These are phyloP conservation scores for Paecilomyces dactylethromorphus DNA, from an alignment of 2,329 filamentous ascomycete genomes.

Conservation along the genomic window DNA sequence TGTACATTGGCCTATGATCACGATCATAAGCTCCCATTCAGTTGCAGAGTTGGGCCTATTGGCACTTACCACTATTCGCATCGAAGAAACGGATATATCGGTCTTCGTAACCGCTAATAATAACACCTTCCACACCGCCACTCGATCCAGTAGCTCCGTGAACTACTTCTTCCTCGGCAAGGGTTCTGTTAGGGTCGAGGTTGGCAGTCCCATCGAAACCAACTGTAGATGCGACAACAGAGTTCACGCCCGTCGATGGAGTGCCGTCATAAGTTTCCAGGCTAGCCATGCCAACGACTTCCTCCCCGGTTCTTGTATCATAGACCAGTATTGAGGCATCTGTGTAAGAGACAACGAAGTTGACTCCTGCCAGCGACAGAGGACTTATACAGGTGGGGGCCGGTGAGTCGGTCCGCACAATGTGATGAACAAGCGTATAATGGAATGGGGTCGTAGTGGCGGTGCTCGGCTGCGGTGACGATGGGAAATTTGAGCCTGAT, in stretches of 20 bases:
- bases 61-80: conserved; percentile 85
- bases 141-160: conserved; percentile 78
- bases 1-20: conserved; percentile 78
- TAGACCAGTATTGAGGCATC: conserved; percentile 89
- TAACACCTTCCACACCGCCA: conserved; percentile 80
- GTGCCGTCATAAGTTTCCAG: conserved; percentile 90
- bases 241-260: conserved; percentile 75
- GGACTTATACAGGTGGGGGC: conserved; percentile 92
- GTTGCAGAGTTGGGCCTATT: background rate
- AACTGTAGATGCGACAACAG: conserved; percentile 78
- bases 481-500: conserved; percentile 86
- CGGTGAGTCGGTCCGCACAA: conserved; percentile 60
- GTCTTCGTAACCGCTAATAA: conserved; percentile 96
- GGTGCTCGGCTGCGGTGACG: conserved; percentile 79
- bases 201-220: conserved; percentile 63
- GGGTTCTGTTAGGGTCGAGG: conserved; percentile 55
- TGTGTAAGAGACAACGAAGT: conserved; percentile 87
- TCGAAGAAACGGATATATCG: conserved; percentile 95
- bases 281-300: conserved; percentile 87
- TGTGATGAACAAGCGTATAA: conserved; percentile 81
- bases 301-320: conserved; percentile 85
- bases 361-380: conserved; percentile 72
- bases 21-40: conserved; percentile 12
- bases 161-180: conserved; percentile 65
- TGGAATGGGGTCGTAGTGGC: conserved; percentile 82